These are phyloP conservation scores for Persicaria tinctoria DNA, from an alignment of 148 eudicot genomes.

Conservation along the genomic window DNA sequence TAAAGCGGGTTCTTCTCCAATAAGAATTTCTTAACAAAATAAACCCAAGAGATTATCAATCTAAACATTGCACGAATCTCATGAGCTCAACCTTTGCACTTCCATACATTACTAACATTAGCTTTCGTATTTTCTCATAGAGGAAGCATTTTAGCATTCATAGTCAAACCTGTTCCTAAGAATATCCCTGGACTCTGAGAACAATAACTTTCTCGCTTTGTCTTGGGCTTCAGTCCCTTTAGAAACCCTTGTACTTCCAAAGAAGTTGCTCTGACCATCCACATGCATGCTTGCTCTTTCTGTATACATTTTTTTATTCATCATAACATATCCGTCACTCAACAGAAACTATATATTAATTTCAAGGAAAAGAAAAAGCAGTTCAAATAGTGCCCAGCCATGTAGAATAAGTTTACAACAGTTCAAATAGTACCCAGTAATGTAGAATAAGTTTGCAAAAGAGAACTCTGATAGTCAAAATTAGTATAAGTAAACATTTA, in stretches of 20 bases:
- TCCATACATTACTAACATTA: not conserved
- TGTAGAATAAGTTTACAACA: too few species aligned
- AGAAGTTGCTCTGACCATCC: conserved; percentile 51
- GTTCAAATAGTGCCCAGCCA: too few species aligned
- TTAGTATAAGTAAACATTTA: not conserved
- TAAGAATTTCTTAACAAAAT: too few species aligned
- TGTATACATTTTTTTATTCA: conserved; percentile 1
- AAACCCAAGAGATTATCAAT: too few species aligned
- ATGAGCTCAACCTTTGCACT: too few species aligned
- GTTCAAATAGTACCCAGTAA: not conserved
- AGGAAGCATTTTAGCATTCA: not conserved
- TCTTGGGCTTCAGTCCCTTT: conserved; percentile 36
- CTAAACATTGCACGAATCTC: too few species aligned
- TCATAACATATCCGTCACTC: not conserved
- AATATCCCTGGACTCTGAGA: conserved; percentile 31
- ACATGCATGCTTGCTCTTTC: conserved; percentile 40
- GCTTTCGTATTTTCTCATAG: not conserved
- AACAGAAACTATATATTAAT: not conserved
- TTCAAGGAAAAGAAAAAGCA: not conserved
- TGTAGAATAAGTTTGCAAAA: not conserved
- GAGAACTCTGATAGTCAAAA: not conserved
- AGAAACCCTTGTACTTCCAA: conserved; percentile 42
- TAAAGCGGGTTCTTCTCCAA: too few species aligned
- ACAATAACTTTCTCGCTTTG: conserved; percentile 29
- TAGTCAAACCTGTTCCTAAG: conserved; percentile 49